Base-by-base conservation (phyloP, 305 asterid genomes). In the Fraxinus sp. region DNA sequence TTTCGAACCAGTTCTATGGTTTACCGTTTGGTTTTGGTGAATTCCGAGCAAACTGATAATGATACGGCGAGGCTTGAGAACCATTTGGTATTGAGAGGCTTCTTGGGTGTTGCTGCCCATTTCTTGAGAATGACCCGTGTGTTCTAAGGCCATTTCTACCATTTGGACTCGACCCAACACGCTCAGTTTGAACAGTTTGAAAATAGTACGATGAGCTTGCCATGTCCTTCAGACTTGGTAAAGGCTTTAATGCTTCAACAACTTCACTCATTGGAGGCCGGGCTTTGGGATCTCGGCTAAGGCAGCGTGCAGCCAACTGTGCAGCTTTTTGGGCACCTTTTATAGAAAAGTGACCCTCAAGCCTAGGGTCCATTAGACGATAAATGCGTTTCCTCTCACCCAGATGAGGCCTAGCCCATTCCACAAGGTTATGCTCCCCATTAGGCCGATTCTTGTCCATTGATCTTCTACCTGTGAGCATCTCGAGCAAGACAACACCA, bases 281-380 rank as follows among this genome's bases (percentile, higher is more conserved):
- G 32, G 86, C 87, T 84, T 94, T 96, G 26, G 98, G 89, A 49
- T 96, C 99, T 18, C 99, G 90, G 84, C 93, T 90, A 41, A 94
- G 98, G 89, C 98, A 96, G 49, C 90, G 92, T 36, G 97, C 95
- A 4, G 98, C 99, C 87, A 96, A 77, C 72, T 94, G 98, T 10
- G 98, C 99, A 52, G 98, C 99, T 85, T 93, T 94, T 79, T 93
- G 99, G 80, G 99, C 97, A 70, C 98, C 99, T 89, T 91, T 94
- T 35, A 96, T 89, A 0, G 98, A 94, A 68, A 96, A 96, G 83
- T 92, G 97, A 8, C 98, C 99, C 84, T 96, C 98, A 0, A 96
- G 96, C 26, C 95, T 92, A 37, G 98, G 98, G 85, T 96, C 99
- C 89, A 96, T 91, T 83, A 96, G 43, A 32, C 97, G 92, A 49